A percentile compares a stretch with the other conserved stretches of the same genome.
Evolutionary conservation across 2,329 filamentous ascomycete genomes (phyloP).

Genomic region (Sphaceloma murrayae): DNA sequence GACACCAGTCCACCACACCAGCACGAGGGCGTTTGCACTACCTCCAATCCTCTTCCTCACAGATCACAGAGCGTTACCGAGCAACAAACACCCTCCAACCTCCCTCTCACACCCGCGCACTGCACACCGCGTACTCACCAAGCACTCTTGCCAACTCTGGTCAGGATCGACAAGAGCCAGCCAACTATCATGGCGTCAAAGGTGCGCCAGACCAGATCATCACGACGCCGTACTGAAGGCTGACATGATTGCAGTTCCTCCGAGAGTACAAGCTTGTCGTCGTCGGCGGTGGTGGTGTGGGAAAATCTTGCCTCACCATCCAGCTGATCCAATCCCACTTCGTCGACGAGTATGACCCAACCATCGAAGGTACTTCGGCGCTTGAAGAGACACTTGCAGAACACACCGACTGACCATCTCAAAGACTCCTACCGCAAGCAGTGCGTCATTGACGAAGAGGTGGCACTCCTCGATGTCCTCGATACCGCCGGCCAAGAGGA

Average conservation of each 20-base stretch:
- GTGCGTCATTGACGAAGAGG: slow-evolving; percentile 97
- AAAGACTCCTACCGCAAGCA: slow-evolving; percentile 99
- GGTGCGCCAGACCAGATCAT: slow-evolving; percentile 8
- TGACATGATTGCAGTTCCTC: slow-evolving; percentile 34
- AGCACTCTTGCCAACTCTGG: slow-evolving; percentile 8
- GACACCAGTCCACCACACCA: slow-evolving; percentile 4
- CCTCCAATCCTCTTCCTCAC: slow-evolving; percentile 7
- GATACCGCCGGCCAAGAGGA: slow-evolving; percentile 98
- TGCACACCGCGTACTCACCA: not conserved
- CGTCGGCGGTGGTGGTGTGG: slow-evolving; percentile 93
- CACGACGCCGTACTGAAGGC: slow-evolving; percentile 8
- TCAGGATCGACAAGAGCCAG: slow-evolving; percentile 12
- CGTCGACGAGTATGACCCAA: slow-evolving; percentile 98
- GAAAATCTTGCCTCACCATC: slow-evolving; percentile 98
- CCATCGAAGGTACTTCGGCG: slow-evolving; percentile 73
- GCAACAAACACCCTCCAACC: slow-evolving; percentile 15
- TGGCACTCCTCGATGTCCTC: slow-evolving; percentile 92
- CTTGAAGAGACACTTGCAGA: slow-evolving; percentile 14
- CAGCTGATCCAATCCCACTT: slow-evolving; percentile 79
- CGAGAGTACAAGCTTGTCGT: slow-evolving; percentile 62
- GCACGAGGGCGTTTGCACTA: slow-evolving; percentile 13
- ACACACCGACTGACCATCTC: slow-evolving; percentile 6
- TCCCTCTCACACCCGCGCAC: slow-evolving; percentile 6
- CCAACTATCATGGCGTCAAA: slow-evolving; percentile 19
- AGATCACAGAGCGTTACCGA: slow-evolving; percentile 8